Conservation (phyloP, 352 stramenopile genomes). For the Blastocystis hominis region DNA sequence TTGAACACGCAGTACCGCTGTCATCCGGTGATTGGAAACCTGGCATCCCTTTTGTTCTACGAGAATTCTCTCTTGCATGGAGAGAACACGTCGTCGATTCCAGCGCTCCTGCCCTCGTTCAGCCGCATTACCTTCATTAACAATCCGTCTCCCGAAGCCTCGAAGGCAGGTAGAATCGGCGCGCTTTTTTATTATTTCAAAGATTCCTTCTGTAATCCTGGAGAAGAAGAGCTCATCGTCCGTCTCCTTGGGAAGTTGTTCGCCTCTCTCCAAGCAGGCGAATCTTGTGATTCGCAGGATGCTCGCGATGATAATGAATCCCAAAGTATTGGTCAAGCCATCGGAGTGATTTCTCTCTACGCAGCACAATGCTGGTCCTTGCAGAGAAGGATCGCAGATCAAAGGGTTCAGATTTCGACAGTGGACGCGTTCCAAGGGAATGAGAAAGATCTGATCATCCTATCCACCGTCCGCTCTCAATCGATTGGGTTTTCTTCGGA, state of each 20-base stretch:
- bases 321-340: too few species aligned
- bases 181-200: neutral
- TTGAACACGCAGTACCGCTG: slow-evolving; percentile 31
- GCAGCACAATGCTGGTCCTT: neutral
- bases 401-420: slow-evolving; percentile 71
- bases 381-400: neutral
- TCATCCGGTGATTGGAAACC: slow-evolving; percentile 1
- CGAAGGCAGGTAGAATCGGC: neutral
- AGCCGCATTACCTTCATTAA: neutral
- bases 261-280: neutral
- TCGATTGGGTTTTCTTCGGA: slow-evolving; percentile 79
- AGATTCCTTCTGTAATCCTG: slow-evolving; percentile 18
- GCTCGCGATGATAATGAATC: neutral
- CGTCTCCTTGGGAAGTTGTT: neutral
- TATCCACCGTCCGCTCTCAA: slow-evolving; percentile 79
- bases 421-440: slow-evolving; percentile 94
- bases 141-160: neutral
- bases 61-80: neutral
- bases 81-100: neutral
- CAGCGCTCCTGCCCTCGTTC: neutral
- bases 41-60: slow-evolving; percentile 27
- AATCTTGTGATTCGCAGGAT: neutral
- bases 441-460: slow-evolving; percentile 96
- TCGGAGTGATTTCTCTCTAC: slow-evolving; percentile 44
- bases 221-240: neutral